Evolutionary conservation across 2,329 filamentous ascomycete species (phyloP).

Genomic region (Zymoseptoria brevis): DNA sequence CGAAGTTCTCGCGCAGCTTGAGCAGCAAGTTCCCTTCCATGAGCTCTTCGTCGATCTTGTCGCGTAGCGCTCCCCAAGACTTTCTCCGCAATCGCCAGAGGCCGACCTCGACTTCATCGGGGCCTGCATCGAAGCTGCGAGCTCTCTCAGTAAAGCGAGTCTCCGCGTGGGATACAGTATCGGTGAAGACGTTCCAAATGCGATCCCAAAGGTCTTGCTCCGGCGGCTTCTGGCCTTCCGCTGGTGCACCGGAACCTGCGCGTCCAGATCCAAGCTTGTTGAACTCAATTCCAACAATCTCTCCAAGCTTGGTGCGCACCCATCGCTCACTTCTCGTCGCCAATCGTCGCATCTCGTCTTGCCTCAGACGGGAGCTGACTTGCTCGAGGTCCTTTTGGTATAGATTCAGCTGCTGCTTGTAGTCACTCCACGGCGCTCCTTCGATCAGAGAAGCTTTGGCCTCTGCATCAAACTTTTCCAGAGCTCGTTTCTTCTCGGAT

Average conservation of each 20-base stretch:
- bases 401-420: slow-evolving; percentile 67
- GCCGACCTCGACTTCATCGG: slow-evolving; percentile 85
- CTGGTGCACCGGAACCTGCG: slow-evolving; percentile 72
- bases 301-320: slow-evolving; percentile 79
- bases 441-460: slow-evolving; percentile 67
- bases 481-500: slow-evolving; percentile 66
- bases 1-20: slow-evolving; percentile 95
- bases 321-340: slow-evolving; percentile 87
- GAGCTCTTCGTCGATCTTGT: slow-evolving; percentile 92
- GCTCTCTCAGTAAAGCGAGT: slow-evolving; percentile 78
- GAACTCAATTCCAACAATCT: slow-evolving; percentile 87
- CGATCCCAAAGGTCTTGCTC: slow-evolving; percentile 94
- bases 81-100: slow-evolving; percentile 89
- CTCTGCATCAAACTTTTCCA: slow-evolving; percentile 68
- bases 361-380: slow-evolving; percentile 73
- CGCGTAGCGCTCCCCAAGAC: slow-evolving; percentile 83
- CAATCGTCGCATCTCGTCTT: slow-evolving; percentile 91
- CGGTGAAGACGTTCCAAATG: slow-evolving; percentile 79
- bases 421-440: slow-evolving; percentile 80
- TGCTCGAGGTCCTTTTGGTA: slow-evolving; percentile 89
- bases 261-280: slow-evolving; percentile 89
- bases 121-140: slow-evolving; percentile 84
- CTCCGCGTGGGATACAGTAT: slow-evolving; percentile 78
- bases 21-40: slow-evolving; percentile 95
- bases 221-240: slow-evolving; percentile 63